Conservation (phyloP, 768 basidiomycete species). For the Leccinum subtestaceum region DNA sequence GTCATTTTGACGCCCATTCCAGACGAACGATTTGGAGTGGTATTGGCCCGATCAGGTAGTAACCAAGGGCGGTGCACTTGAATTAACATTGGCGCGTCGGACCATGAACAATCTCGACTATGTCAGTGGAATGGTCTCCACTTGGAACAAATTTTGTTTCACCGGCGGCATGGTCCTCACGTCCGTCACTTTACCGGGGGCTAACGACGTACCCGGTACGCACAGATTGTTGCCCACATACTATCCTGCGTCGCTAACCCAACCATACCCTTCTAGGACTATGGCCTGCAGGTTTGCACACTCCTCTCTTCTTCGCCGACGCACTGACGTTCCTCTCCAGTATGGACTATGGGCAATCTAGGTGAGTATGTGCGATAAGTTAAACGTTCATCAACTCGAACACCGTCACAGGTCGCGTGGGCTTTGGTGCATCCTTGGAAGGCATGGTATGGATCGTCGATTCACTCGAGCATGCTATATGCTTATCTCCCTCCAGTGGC, state of each 20-base stretch:
- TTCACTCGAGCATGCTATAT: slow-evolving; percentile 1
- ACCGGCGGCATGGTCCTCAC: slow-evolving; percentile 79
- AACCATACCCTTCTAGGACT: slow-evolving; percentile 40
- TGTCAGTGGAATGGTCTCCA: slow-evolving; percentile 64
- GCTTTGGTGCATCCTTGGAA: slow-evolving; percentile 84
- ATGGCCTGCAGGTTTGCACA: slow-evolving; percentile 60
- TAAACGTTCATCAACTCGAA: neutral
- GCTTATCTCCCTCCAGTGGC: slow-evolving; percentile 50
- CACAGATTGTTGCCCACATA: neutral
- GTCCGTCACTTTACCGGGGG: slow-evolving; percentile 69
- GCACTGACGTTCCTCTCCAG: slow-evolving; percentile 20
- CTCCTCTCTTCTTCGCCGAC: neutral
- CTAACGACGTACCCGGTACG: slow-evolving; percentile 47
- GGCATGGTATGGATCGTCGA: slow-evolving; percentile 55
- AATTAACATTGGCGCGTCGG: slow-evolving; percentile 69
- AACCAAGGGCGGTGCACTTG: slow-evolving; percentile 70
- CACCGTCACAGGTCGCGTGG: slow-evolving; percentile 59
- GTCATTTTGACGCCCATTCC: slow-evolving; percentile 1
- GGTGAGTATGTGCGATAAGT: slow-evolving; percentile 34
- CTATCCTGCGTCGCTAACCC: neutral
- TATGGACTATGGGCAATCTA: slow-evolving; percentile 82
- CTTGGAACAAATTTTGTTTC: slow-evolving; percentile 93
- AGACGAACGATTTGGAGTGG: slow-evolving; percentile 84
- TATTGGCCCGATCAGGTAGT: slow-evolving; percentile 79
- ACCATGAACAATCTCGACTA: slow-evolving; percentile 70